phyloP scores from a whole-genome alignment of 495 filamentous ascomycete genomes.

The Tetracladium setigerum region DNA sequence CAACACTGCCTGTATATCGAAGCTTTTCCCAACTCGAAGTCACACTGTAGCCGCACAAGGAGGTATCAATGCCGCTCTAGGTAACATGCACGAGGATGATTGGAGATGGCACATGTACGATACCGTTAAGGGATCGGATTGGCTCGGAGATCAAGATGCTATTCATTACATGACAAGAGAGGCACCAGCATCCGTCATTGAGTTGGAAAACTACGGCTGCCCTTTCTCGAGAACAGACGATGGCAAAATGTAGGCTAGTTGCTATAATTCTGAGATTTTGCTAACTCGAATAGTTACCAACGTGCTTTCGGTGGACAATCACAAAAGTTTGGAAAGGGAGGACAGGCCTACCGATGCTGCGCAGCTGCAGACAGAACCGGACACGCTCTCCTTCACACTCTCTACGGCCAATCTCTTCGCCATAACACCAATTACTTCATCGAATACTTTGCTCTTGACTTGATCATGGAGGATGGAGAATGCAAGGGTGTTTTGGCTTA shows the following conservation, averaged over 20 bases:
- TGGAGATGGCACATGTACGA: conserved; percentile 99
- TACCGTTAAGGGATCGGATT: conserved; percentile 97
- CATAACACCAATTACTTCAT: conserved; percentile 99
- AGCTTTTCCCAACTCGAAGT: conserved; percentile 91
- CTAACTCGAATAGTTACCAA: conserved; percentile 58
- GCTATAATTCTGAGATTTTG: not conserved
- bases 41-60: conserved; percentile 95
- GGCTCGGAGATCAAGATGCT: conserved; percentile 97
- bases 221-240: conserved; percentile 97
- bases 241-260: conserved; percentile 58
- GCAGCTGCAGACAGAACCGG: conserved; percentile 93
- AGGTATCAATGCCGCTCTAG: conserved; percentile 92
- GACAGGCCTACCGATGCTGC: conserved; percentile 93
- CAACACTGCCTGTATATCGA: conserved; percentile 97
- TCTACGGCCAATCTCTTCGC: conserved; percentile 93
- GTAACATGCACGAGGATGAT: conserved; percentile 84
- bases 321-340: conserved; percentile 88
- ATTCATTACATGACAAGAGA: conserved; percentile 99
- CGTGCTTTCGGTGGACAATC: conserved; percentile 97
- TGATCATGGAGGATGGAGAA: conserved; percentile 93
- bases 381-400: conserved; percentile 92
- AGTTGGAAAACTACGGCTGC: conserved; percentile 95
- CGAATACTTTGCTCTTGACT: conserved; percentile 93
- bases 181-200: conserved; percentile 83
- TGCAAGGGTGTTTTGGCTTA: conserved; percentile 95